Percentiles rank a stretch among this genome's conserved stretches.
Conservation (phyloP, 768 basidiomycete genomes). For the Leccinum subgranulosum region DNA sequence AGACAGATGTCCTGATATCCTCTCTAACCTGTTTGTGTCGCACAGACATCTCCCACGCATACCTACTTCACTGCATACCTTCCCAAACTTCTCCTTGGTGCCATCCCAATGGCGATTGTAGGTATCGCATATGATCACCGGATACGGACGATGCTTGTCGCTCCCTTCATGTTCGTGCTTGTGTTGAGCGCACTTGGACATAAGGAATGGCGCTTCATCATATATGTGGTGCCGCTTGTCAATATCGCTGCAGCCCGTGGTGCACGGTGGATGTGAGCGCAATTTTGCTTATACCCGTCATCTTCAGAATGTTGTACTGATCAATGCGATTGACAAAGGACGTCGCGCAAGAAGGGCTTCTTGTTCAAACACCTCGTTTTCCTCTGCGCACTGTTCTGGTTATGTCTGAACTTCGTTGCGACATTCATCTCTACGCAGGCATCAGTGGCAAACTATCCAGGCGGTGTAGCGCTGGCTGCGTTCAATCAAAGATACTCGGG, state of each 20-base stretch:
- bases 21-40: not conserved
- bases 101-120: slow-evolving; percentile 58
- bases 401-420: slow-evolving; percentile 50
- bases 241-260: slow-evolving; percentile 78
- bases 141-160: slow-evolving; percentile 48
- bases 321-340: slow-evolving; percentile 31
- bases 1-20: not conserved
- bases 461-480: slow-evolving; percentile 64
- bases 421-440: slow-evolving; percentile 54
- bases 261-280: slow-evolving; percentile 58
- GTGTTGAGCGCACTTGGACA: slow-evolving; percentile 79
- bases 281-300: not conserved
- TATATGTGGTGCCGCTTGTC: slow-evolving; percentile 79
- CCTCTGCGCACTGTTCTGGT: slow-evolving; percentile 43
- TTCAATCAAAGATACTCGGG: slow-evolving; percentile 54
- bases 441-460: slow-evolving; percentile 84
- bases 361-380: slow-evolving; percentile 45
- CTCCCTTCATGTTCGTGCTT: slow-evolving; percentile 51
- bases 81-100: slow-evolving; percentile 72
- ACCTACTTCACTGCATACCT: slow-evolving; percentile 66
- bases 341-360: slow-evolving; percentile 45
- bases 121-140: slow-evolving; percentile 48
- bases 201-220: slow-evolving; percentile 97
- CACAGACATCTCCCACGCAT: slow-evolving; percentile 65
- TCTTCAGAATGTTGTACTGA: not conserved